Evolutionary conservation across 176 grass and related monocot species (phyloP).

Genomic region (Areca catechu): DNA sequence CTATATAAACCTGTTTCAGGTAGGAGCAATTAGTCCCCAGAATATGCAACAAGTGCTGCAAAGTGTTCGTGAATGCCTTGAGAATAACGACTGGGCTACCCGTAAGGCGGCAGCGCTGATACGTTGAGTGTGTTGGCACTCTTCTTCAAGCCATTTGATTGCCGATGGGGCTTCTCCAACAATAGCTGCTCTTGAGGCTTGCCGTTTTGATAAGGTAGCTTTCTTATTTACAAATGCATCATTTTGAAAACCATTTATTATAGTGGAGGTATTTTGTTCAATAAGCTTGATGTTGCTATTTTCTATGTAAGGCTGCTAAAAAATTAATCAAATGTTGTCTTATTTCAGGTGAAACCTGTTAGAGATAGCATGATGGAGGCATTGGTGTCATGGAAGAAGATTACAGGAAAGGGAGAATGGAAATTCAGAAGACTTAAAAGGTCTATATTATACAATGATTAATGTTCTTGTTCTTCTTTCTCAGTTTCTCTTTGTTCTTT

Average conservation of each 20-base stretch:
- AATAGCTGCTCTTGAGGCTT: conserved; percentile 68
- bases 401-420: conserved; percentile 38
- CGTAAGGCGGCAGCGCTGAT: conserved; percentile 93
- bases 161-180: conserved; percentile 60
- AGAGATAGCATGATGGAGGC: conserved; percentile 96
- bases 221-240: background rate
- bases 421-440: conserved; percentile 34
- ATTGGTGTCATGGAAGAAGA: conserved; percentile 76
- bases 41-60: conserved; percentile 82
- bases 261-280: no score
- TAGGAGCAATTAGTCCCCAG: conserved; percentile 85
- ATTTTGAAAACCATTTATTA: no score
- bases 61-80: conserved; percentile 79
- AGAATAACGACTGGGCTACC: conserved; percentile 88
- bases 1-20: conserved; percentile 36
- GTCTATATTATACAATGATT: background rate
- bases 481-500: background rate
- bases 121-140: conserved; percentile 72
- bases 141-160: conserved; percentile 67
- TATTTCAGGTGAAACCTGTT: conserved; percentile 74
- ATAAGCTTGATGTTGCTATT: no score
- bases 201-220: conserved; percentile 97
- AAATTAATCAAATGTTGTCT: no score
- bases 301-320: no score
- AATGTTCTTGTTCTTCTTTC: background rate